Evolutionary conservation across 192 early-diverging fungal genomes (phyloP), one percentile per base, ranked within the genome.

Genomic region (Geranomyces michiganensis): DNA sequence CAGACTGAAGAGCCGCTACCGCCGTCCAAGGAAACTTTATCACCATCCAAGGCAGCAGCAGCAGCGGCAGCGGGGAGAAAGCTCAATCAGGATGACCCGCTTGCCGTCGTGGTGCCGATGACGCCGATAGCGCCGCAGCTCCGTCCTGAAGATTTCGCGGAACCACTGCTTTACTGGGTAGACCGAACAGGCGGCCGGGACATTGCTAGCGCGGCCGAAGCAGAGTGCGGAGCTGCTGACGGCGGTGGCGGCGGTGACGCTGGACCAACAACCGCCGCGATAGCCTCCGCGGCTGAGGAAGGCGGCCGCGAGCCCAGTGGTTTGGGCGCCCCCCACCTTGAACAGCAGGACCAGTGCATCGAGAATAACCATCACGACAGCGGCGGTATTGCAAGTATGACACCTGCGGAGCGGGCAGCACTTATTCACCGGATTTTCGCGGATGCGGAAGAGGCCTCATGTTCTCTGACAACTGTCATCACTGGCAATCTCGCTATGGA

Each of bases 381-480:
- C 36, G 51, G 17, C 3, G 51, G 17, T 15, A 53, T 53, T 26
- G 19, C 29, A 26, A 27, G n/a, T 33, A 61, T 60, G 44, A n/a
- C 68, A 0, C 27, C 41, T 1, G 41, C 15, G 21, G 56, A 70
- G 19, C 68, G 68, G 56, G 56, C 56, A 9, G 68, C n/a, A 43
- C 55, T 56, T 4, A 70, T 70, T 44, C 68, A 70, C 22, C 55
- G 68, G 1, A 70, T 70, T 9, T 70, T 70, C 1, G 24, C 56
- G 27, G 56, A 43, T 0, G 68, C 58, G 6, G 63, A 30, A 27
- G 29, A 21, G 2, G 60, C 60, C 29, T 13, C 60, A 41, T 41
- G 36, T 41, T 41, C 36, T 41, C 10, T 41, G 36, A 10, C 36
- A 41, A 41, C 10, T 10, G 10, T 10, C 36, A 41, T 10, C 36